Base-by-base conservation (phyloP, 148 eudicot species). In the Rhododendron henanense region DNA sequence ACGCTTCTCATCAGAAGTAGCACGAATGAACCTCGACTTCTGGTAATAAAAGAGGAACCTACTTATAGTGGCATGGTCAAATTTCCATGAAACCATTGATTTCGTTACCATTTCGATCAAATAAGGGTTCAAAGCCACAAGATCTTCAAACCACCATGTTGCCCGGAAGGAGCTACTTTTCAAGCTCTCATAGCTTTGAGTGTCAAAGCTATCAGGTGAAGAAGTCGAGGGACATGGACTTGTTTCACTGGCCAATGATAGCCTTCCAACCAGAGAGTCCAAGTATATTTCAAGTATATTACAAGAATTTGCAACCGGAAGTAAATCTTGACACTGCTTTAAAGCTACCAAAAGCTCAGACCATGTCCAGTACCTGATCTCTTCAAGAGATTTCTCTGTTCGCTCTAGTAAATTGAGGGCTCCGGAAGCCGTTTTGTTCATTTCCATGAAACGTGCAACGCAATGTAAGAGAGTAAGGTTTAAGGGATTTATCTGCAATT, bases 61-160 rank as follows among this genome's bases (percentile, higher is more conserved):
- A 85, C 92, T 84, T 19, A 93, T 86, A 33, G 88, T 82, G 16
- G 82, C 89, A 82, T 92, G 94, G 39, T 93, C 93, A 8, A 94
- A 79, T 50, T 88, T 93, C n/a, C 85, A 89, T 21, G 85, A 91
- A 53, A 93, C 76, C 94, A 96, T 87, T 45, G 82, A 84, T 50
- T 84, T 88, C 33, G 87, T 87, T 1, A 89, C 74, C 86, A 83
- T 81, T 81, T 90, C 91, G 31, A 92, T 53, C 78, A 91, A 16
- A 85, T 48, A 37, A 44, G 83, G 89, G 61, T 90, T 85, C 45
- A 96, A 81, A 0, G 41, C 71, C 39, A 87, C 83, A 10, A 96
- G 85, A 84, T 96, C 98, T 19, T 94, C 94, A 87, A 93, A 94
- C 98, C 98, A 96, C 96, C 95, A 94, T 41, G 91, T 87, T 59